A percentile compares a stretch with the other conserved stretches of the same genome.
Conservation (phyloP, 2,329 filamentous ascomycete genomes). For the Chrysoporthe puriensis region DNA sequence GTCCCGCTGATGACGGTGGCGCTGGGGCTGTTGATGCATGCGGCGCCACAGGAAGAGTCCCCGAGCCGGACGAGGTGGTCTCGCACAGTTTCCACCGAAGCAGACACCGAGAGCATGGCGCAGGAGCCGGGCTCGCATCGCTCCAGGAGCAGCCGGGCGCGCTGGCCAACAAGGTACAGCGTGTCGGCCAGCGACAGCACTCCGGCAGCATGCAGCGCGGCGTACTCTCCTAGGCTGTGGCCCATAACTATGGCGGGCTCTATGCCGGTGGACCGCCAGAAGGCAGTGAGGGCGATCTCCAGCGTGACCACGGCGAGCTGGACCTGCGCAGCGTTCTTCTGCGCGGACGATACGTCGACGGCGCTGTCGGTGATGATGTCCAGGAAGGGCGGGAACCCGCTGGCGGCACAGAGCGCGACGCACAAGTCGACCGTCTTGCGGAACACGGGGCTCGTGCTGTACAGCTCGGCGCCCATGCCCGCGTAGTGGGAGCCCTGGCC, state of each 20-base stretch:
- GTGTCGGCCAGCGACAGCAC: not conserved
- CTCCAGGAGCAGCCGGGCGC: not conserved
- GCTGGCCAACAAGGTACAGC: not conserved
- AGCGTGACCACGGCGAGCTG: constrained; percentile 46
- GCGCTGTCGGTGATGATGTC: not conserved
- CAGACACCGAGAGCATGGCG: not conserved
- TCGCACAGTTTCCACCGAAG: not conserved
- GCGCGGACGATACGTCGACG: no score
- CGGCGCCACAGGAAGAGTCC: not conserved
- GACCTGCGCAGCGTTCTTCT: constrained; percentile 5
- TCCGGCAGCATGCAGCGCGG: constrained; percentile 41
- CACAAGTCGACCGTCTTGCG: constrained; percentile 38
- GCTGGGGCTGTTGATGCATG: not conserved
- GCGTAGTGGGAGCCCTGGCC: constrained; percentile 38
- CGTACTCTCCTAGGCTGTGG: constrained; percentile 48
- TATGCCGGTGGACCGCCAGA: constrained; percentile 42
- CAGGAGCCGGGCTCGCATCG: not conserved
- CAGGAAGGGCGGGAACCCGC: not conserved
- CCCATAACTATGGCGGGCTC: constrained; percentile 38
- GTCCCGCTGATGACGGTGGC: not conserved
- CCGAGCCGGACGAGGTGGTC: not conserved
- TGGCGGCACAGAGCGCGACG: constrained; percentile 19
- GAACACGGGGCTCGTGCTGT: constrained; percentile 41
- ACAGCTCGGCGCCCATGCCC: constrained; percentile 42
- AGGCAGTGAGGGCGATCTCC: constrained; percentile 43